Evolutionary conservation across 169 alveolate species (phyloP).

Genomic region (Plasmodium berghei): DNA sequence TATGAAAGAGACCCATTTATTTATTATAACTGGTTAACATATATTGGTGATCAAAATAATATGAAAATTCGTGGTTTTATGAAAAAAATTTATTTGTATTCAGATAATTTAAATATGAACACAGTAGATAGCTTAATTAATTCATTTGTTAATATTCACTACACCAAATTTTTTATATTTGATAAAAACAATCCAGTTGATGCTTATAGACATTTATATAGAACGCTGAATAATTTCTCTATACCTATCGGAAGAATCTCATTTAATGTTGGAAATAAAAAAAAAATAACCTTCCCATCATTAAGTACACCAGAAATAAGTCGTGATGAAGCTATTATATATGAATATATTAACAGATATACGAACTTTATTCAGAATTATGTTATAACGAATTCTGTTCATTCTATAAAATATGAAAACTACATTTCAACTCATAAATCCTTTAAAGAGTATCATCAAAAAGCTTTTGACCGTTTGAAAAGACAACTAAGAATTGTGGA

Average conservation of each 20-base stretch:
- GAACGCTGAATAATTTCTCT: slow-evolving; percentile 26
- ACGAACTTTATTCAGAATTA: slow-evolving; percentile 39
- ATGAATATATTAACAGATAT: slow-evolving; percentile 41
- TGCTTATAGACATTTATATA: slow-evolving; percentile 19
- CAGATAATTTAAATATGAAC: slow-evolving; percentile 60
- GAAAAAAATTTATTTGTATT: slow-evolving; percentile 16
- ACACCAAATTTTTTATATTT: slow-evolving; percentile 55
- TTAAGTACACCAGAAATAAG: slow-evolving; percentile 4
- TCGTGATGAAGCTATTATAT: slow-evolving; percentile 19
- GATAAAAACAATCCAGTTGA: slow-evolving; percentile 10
- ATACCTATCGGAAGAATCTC: slow-evolving; percentile 11
- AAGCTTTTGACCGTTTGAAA: slow-evolving; percentile 5
- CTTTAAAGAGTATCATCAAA: slow-evolving; percentile 19
- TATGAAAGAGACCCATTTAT: slow-evolving; percentile 59
- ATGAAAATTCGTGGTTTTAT: background rate
- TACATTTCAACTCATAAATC: slow-evolving; percentile 11
- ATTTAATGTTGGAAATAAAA: slow-evolving; percentile 9
- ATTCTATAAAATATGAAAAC: background rate
- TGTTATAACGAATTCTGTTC: slow-evolving; percentile 8
- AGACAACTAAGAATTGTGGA: slow-evolving; percentile 15
- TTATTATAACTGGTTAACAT: slow-evolving; percentile 60
- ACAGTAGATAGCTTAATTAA: slow-evolving; percentile 24
- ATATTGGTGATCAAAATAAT: slow-evolving; percentile 42
- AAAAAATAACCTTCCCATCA: slow-evolving; percentile 9
- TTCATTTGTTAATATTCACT: slow-evolving; percentile 23